Percentiles rank a stretch among this genome's conserved stretches.
Conservation (phyloP, 192 early-diverging fungal species). For the Backusella liffmaniae region DNA sequence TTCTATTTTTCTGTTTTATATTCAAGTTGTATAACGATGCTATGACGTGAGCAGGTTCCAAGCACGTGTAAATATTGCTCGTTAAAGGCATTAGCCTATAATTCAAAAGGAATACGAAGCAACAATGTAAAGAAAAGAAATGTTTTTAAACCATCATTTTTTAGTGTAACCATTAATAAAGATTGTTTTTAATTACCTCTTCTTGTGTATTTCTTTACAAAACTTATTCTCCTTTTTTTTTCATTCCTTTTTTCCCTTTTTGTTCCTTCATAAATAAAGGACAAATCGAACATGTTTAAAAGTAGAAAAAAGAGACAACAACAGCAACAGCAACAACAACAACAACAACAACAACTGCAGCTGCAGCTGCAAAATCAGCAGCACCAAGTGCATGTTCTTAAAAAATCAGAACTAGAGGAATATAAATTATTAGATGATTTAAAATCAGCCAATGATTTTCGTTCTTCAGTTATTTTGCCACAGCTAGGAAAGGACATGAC, state of each 20-base stretch:
- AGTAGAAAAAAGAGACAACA: conserved; percentile 21
- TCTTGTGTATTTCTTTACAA: not conserved
- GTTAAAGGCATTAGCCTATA: not conserved
- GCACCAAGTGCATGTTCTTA: not conserved
- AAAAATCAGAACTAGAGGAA: not conserved
- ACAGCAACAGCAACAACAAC: not conserved
- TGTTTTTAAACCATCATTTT: not conserved
- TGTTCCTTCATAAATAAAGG: not conserved
- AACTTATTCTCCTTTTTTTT: not conserved
- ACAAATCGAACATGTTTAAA: conserved; percentile 12
- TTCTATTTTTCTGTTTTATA: not conserved
- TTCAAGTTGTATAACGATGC: not conserved
- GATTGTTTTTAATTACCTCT: not conserved
- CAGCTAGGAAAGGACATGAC: not conserved
- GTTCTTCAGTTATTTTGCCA: conserved; percentile 17
- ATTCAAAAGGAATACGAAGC: not conserved
- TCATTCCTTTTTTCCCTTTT: not conserved
- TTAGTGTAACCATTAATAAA: not conserved
- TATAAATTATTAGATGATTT: conserved; percentile 19
- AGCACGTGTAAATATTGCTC: not conserved
- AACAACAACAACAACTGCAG: not conserved
- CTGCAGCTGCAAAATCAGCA: not conserved
- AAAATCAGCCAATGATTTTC: conserved; percentile 15
- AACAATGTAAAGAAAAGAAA: not conserved
- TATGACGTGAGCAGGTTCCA: not conserved